Evolutionary conservation across 177 flowering plant genomes (phyloP).

Genomic region (Telopea speciosissima): DNA sequence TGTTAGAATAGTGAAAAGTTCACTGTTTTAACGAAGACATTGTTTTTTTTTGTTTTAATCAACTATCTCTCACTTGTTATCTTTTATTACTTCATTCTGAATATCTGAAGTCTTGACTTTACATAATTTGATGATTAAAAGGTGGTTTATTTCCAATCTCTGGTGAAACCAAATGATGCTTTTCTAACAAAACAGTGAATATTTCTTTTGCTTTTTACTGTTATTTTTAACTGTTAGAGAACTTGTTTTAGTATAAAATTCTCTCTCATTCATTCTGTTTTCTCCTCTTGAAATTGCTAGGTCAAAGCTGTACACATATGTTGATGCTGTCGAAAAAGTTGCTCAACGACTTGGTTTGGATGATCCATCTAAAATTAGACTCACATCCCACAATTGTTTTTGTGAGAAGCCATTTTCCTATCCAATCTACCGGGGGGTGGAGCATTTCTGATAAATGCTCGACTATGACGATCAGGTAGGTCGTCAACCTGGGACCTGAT

Average conservation of each 20-base stretch:
- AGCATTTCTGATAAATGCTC: slow-evolving; percentile 69
- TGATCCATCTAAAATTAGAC: slow-evolving; percentile 75
- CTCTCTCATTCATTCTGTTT: no score
- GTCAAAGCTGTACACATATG: slow-evolving; percentile 55
- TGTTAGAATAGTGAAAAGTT: background rate
- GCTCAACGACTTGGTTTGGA: slow-evolving; percentile 66
- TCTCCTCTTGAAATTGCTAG: no score
- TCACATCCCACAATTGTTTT: slow-evolving; percentile 75
- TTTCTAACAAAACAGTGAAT: slow-evolving; percentile 39
- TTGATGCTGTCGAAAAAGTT: slow-evolving; percentile 74
- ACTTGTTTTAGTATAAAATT: no score
- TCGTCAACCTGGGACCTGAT: background rate
- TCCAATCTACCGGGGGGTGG: slow-evolving; percentile 61
- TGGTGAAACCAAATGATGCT: slow-evolving; percentile 67
- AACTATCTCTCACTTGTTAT: background rate
- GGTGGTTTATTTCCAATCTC: slow-evolving; percentile 60
- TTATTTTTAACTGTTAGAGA: no score
- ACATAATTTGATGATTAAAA: slow-evolving; percentile 15
- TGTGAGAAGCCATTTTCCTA: slow-evolving; percentile 79
- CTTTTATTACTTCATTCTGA: background rate
- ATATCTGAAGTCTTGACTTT: no score
- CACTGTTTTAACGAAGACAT: background rate
- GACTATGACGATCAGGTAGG: slow-evolving; percentile 75
- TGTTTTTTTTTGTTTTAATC: background rate
- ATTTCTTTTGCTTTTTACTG: no score